Conservation (phyloP, 257 asterid genomes). For the Capsicum pubescens region DNA sequence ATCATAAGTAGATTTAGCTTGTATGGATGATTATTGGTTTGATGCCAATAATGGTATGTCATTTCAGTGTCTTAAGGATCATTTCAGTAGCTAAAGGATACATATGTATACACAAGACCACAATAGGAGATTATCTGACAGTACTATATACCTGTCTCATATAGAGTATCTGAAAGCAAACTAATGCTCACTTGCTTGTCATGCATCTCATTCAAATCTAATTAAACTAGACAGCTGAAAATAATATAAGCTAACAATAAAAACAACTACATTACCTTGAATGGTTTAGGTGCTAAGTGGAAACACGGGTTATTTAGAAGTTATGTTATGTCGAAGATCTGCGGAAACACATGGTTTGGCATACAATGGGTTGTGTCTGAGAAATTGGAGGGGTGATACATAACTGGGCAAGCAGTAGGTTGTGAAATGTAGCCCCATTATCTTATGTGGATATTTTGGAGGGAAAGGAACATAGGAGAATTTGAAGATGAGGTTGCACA, state of each 20-base stretch:
- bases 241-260: background rate
- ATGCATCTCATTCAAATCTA: background rate
- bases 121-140: background rate
- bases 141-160: background rate
- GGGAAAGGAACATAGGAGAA: conserved; percentile 11
- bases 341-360: background rate
- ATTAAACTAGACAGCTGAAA: background rate
- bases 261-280: background rate
- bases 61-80: background rate
- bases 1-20: background rate
- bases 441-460: conserved; percentile 11
- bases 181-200: background rate
- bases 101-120: background rate
- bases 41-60: background rate
- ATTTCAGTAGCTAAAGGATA: background rate
- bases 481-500: conserved; percentile 3
- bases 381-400: background rate
- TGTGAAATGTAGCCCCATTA: conserved; percentile 5
- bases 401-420: background rate
- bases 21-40: background rate
- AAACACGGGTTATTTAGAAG: background rate
- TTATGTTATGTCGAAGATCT: background rate
- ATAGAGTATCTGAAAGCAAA: background rate
- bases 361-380: background rate
- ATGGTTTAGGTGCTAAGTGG: background rate